phyloP scores from a whole-genome alignment of 2,329 filamentous ascomycete genomes.

The Colletotrichum tofieldiae region DNA sequence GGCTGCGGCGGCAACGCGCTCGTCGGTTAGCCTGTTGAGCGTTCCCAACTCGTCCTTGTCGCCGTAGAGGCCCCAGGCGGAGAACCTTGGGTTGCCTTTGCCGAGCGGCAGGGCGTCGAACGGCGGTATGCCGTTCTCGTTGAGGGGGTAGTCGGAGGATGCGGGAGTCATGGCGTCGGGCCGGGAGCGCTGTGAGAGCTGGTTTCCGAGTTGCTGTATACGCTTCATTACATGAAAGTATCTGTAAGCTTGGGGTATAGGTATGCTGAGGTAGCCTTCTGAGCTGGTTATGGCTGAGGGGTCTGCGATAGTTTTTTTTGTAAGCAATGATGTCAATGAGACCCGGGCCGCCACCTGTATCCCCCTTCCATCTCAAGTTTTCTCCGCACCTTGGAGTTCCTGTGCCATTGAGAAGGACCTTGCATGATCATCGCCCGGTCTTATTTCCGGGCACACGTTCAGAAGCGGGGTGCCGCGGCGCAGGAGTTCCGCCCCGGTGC shows the following conservation, averaged over 20 bases:
- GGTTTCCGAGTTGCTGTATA: conserved; percentile 17
- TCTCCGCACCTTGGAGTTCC: neutral
- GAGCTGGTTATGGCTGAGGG: neutral
- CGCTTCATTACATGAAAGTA: conserved; percentile 4
- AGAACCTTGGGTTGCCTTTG: conserved; percentile 60
- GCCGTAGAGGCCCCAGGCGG: conserved; percentile 68
- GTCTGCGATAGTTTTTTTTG: neutral
- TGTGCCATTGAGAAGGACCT: too few species aligned
- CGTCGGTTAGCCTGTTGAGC: conserved; percentile 72
- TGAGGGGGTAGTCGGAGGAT: conserved; percentile 45
- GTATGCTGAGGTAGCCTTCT: neutral
- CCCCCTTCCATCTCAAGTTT: neutral
- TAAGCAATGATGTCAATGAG: neutral
- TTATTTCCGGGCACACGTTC: neutral
- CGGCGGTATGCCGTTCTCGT: conserved; percentile 60
- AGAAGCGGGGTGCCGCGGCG: neutral
- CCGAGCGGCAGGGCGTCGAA: conserved; percentile 65
- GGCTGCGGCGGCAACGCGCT: conserved; percentile 66
- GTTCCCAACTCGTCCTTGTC: conserved; percentile 72
- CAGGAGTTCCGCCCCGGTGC: conserved; percentile 4
- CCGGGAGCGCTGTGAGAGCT: neutral
- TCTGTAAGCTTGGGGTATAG: neutral
- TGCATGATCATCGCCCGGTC: neutral
- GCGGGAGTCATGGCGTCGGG: conserved; percentile 6
- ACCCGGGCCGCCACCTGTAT: neutral